Percentiles rank a stretch among this genome's conserved stretches.
Conservation (phyloP, 345 rosid genomes). For the Citrus reticulata region DNA sequence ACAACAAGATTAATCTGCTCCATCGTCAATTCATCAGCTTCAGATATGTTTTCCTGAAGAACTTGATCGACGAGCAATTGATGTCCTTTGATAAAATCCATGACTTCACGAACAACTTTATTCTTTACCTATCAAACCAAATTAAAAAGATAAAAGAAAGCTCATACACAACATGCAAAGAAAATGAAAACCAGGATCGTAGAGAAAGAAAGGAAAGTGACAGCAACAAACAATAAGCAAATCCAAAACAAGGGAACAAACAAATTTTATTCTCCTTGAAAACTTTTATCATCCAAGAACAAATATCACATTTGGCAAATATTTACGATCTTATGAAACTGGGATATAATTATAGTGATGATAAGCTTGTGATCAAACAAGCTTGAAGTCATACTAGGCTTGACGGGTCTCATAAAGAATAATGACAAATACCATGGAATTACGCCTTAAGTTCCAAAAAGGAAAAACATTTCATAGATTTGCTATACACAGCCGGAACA, state of each 20-base stretch:
- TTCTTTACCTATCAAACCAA: slow-evolving; percentile 62
- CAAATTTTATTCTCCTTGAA: not conserved
- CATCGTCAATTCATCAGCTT: slow-evolving; percentile 67
- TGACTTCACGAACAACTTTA: slow-evolving; percentile 81
- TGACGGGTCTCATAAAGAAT: not conserved
- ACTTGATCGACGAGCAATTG: slow-evolving; percentile 76
- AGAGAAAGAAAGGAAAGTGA: not conserved
- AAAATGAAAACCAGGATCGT: not conserved
- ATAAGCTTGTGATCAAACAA: not conserved
- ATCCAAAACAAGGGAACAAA: not conserved
- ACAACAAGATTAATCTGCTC: slow-evolving; percentile 91
- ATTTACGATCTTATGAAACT: not conserved
- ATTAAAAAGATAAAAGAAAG: not conserved
- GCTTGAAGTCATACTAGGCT: not conserved
- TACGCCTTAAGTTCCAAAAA: not conserved
- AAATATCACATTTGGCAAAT: not conserved
- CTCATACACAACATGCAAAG: not conserved
- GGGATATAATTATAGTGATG: not conserved
- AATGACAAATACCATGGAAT: not conserved
- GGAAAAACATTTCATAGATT: not conserved
- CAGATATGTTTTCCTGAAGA: slow-evolving; percentile 65
- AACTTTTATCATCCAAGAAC: not conserved
- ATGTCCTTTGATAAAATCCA: slow-evolving; percentile 77
- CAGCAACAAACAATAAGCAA: not conserved
- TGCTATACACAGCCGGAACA: not conserved